Evolutionary conservation across 2,329 filamentous ascomycete genomes (phyloP), one percentile per base, ranked within the genome.

Genomic region (Paecilomyces niveus): DNA sequence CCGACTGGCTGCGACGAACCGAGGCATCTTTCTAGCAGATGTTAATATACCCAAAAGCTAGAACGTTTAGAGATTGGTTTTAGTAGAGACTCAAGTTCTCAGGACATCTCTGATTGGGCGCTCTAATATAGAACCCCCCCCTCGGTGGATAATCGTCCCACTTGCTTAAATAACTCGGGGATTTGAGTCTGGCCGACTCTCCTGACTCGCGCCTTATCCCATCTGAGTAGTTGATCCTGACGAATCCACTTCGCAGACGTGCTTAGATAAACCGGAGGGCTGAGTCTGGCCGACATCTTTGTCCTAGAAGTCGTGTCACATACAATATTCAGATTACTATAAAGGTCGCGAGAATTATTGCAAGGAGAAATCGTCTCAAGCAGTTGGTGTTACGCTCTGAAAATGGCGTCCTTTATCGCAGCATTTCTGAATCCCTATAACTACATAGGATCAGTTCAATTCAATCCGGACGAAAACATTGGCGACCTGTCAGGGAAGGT

Each of bases 401-500:
- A 45, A n/a, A 45, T 45, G 39, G 39, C 39, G 15, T 45, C 39
- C 4, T 45, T 45, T 18, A 18, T 45, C 39, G 39, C 39, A 18
- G 39, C n/a, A 4, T 45, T 45, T 21, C 7, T 45, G 15, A 45
- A 45, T 45, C 39, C 39, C 3, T 45, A 18, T 45, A 45, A 18
- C 15, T 45, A 45, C 15, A 45, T 45, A 3, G 39, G 39, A n/a
- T 60, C 56, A 7, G 63, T 68, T n/a, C 60, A 53, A 53, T 74
- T 72, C 56, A 58, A 61, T 10, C 70, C 72, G 4, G 65, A 72
- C 29, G 64, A 35, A 5, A 72, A 75, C 50, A 74, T 76, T 26
- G 65, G 65, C 5, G 64, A 72, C 55, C 61, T 76, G 4, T 33
- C 64, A 3, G 70, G 67, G 3, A 74, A 71, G 59, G 67, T 74